Conservation (phyloP, 768 basidiomycete genomes). For the Kockovaella imperatae region DNA sequence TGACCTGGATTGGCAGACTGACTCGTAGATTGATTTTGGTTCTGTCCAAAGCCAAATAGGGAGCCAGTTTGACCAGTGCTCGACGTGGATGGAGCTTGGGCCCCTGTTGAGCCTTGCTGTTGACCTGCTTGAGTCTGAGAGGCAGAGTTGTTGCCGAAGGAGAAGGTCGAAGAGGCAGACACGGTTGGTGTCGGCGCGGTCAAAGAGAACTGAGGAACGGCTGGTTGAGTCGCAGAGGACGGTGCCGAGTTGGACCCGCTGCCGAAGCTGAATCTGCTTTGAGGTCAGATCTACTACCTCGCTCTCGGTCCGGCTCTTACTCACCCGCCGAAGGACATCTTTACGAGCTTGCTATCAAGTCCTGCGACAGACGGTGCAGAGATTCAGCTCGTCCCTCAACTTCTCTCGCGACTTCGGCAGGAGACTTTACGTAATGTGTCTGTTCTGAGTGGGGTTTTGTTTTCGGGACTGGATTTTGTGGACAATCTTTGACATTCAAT, state of each 20-base stretch:
- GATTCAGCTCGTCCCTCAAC: too few species aligned
- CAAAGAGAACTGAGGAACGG: slow-evolving; percentile 17
- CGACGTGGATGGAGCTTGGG: slow-evolving; percentile 4
- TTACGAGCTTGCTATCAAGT: too few species aligned
- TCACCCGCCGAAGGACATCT: slow-evolving; percentile 19
- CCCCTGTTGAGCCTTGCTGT: background rate
- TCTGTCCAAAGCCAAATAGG: slow-evolving; percentile 5
- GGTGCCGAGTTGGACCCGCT: slow-evolving; percentile 1
- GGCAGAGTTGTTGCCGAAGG: slow-evolving; percentile 22
- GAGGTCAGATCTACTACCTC: background rate
- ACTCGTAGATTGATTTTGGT: background rate
- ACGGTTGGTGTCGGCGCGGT: slow-evolving; percentile 16
- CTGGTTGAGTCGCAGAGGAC: slow-evolving; percentile 7
- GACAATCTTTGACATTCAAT: too few species aligned
- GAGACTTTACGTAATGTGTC: background rate
- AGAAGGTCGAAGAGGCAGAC: slow-evolving; percentile 10
- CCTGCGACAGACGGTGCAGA: too few species aligned
- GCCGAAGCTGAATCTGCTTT: slow-evolving; percentile 25
- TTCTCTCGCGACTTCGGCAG: too few species aligned
- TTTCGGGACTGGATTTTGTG: too few species aligned
- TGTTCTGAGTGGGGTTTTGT: background rate
- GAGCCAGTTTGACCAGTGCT: too few species aligned
- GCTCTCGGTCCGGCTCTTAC: slow-evolving; percentile 5
- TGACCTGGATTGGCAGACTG: background rate
- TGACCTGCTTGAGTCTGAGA: background rate